Conservation (phyloP, 768 basidiomycete genomes). For the Tylopilus plumbeoviolaceoides region DNA sequence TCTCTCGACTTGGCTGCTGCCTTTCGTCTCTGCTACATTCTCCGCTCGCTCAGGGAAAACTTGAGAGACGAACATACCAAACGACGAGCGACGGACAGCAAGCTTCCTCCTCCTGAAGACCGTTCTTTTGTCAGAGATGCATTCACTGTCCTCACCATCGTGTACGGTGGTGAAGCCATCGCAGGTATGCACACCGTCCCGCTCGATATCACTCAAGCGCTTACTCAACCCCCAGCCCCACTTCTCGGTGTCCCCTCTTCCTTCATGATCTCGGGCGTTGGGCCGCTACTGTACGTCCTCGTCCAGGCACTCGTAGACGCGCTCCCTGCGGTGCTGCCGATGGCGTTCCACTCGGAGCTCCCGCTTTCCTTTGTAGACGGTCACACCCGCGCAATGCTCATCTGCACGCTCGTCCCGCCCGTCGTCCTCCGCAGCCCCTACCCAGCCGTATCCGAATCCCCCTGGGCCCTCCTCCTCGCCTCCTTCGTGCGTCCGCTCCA, state of each 20-base stretch:
- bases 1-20: slow-evolving; percentile 67
- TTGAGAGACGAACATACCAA: slow-evolving; percentile 41
- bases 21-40: slow-evolving; percentile 62
- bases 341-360: slow-evolving; percentile 54
- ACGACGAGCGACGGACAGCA: slow-evolving; percentile 32
- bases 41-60: slow-evolving; percentile 63
- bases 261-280: slow-evolving; percentile 72
- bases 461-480: slow-evolving; percentile 71
- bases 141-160: slow-evolving; percentile 57
- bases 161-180: slow-evolving; percentile 76
- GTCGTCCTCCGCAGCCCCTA: slow-evolving; percentile 52
- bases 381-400: slow-evolving; percentile 70
- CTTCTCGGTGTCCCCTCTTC: slow-evolving; percentile 65
- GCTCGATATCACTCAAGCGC: background rate
- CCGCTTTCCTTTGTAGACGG: slow-evolving; percentile 74
- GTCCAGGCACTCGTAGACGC: slow-evolving; percentile 59
- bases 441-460: slow-evolving; percentile 53
- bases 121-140: slow-evolving; percentile 57
- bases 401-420: slow-evolving; percentile 76
- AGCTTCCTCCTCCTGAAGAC: slow-evolving; percentile 36
- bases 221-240: slow-evolving; percentile 41
- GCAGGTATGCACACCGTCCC: slow-evolving; percentile 41
- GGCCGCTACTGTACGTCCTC: slow-evolving; percentile 56
- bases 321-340: slow-evolving; percentile 50
- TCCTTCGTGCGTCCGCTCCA: slow-evolving; percentile 54